Conservation (phyloP, 805 yeast species). For the Lipomyces starkeyi region DNA sequence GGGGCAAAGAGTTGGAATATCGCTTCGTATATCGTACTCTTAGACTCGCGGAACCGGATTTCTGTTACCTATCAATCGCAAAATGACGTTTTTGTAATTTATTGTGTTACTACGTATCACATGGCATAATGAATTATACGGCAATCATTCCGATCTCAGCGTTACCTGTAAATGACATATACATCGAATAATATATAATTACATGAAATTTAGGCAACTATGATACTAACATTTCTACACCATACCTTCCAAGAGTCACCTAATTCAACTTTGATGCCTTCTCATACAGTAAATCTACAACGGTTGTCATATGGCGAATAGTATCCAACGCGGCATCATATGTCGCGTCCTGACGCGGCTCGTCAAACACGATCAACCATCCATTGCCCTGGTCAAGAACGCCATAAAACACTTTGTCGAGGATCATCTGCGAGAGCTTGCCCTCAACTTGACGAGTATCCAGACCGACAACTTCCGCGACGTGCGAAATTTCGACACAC, state of each 20-base stretch:
- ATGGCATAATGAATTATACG: not conserved
- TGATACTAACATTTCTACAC: not conserved
- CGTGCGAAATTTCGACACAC: slow-evolving; percentile 89
- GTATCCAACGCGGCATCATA: slow-evolving; percentile 87
- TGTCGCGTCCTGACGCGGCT: slow-evolving; percentile 85
- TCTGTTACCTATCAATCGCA: not conserved
- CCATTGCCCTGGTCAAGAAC: slow-evolving; percentile 98
- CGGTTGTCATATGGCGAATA: slow-evolving; percentile 82
- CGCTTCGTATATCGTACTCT: not conserved
- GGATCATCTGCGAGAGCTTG: slow-evolving; percentile 92
- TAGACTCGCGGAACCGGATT: not conserved
- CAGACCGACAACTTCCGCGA: slow-evolving; percentile 85
- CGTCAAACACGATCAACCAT: slow-evolving; percentile 90
- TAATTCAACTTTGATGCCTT: slow-evolving; percentile 50
- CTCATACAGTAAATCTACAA: slow-evolving; percentile 89
- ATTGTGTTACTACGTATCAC: not conserved
- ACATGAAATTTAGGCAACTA: not conserved
- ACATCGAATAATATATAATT: not conserved
- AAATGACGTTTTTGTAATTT: not conserved
- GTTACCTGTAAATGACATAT: not conserved
- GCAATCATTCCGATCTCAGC: not conserved
- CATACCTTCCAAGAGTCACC: not conserved
- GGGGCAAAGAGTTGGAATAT: not conserved
- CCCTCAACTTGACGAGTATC: slow-evolving; percentile 90
- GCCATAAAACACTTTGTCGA: slow-evolving; percentile 94